Evolutionary conservation across 2,329 filamentous ascomycete genomes (phyloP), one percentile per base, ranked within the genome.

Genomic region (Clarireedia homoeocarpa): DNA sequence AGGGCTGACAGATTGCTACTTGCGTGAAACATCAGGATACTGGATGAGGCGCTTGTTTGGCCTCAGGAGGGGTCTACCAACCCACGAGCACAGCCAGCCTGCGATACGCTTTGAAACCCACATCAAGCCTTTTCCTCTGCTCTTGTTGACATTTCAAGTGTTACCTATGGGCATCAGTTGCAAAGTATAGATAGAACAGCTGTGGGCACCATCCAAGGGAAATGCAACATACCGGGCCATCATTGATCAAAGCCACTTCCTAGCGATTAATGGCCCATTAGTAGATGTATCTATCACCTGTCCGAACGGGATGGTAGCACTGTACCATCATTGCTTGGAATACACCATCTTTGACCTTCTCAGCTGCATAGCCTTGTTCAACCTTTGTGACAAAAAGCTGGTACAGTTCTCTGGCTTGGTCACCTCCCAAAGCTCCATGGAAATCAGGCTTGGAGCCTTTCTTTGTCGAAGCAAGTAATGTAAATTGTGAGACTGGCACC

Each of bases 371-470:
- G 2, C 83, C 78, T 53, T 84, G 77, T 64, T 84, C 80, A 44
- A 97, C 83, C 64, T 87, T 88, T 51, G 81, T 74, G 64, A 91
- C 83, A 74, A 99, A 97, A 68, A 86, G 78, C 55, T 91, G 82
- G 69, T 97, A 99, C 6, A 97, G 77, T 59, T 80, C 80, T 65
- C 84, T 88, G 24, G 92, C 94, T 56, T 91, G 83, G 10, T 88
- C 83, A 3, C 86, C 85, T 48, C 82, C 82, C 59, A 92, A 85
- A 5, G 94, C 91, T 12, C 88, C 88, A 70, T 96, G 92, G 66
- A 99, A 99, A 70, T 95, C 88, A 36, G 94, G 95, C 71, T 95
- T 97, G 69, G 84, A 91, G 60, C 92, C 92, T 72, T 97, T 97
- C 69, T 91, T 95, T n/a, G 91, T 91, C 47, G 86, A 88, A 48